Evolutionary conservation across 73 alveolate genomes (phyloP), one percentile per base, ranked within the genome.

Genomic region (Stentor roeselii): DNA sequence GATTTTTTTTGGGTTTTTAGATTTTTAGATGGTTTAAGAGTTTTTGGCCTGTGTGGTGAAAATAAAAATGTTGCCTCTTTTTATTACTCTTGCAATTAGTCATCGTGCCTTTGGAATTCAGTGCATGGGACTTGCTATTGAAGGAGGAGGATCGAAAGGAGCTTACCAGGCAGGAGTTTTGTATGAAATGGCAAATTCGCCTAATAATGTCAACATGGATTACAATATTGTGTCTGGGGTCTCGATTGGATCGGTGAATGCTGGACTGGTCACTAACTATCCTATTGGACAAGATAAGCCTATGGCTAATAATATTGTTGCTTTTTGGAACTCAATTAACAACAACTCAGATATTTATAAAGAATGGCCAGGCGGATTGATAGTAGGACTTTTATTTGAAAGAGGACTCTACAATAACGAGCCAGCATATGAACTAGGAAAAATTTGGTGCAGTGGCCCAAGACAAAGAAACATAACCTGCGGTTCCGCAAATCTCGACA

Each of bases 211-310:
- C 3, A 86, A 82, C 4, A 60, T 35, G 39, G 35, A 60, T n/a
- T 90, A 83, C 74, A 91, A 90, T 60, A 91, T 86, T 6, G 89
- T 87, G 4, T 67, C 85, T 59, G 95, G 95, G 35, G 91, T 90
- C 50, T 87, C 93, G 3, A 90, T 91, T 3, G 95, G 95, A 6
- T 83, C 95, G 3, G 77, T 90, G 31, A 90, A 90, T 60, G 84
- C 90, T 3, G 85, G 60, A 3, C 91, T 78, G 14, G 41, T 90
- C 14, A 14, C 90, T 3, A 76, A 61, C 31, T 90, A 60, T 75
- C 87, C 84, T 0, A 83, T 84, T 4, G 87, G 67, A 3, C 84
- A 90, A 3, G 88, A 34, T 3, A 14, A 50, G 78, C 36, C 35
- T 4, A 84, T 84, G 90, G 3, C 60, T 27, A 85, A 88, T 39